Evolutionary conservation across 2,329 filamentous ascomycete species (phyloP), one percentile per base, ranked within the genome.

Genomic region (Neopestalotiopsis clavispora): DNA sequence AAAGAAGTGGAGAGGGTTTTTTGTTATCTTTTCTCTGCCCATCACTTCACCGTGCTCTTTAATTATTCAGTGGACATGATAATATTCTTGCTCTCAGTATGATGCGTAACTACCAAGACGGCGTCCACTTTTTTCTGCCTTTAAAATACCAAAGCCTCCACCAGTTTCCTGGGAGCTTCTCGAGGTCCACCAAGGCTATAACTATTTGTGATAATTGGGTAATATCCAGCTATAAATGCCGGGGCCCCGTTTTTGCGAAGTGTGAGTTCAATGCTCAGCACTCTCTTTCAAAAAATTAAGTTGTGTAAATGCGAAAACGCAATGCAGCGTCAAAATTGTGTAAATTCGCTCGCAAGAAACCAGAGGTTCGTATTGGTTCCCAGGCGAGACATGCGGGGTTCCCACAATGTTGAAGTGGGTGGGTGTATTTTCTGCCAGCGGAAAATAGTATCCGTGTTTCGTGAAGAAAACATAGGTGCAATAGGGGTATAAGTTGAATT

Each of bases 341-440:
- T 28, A 4, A 3, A 34, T 65, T 6, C 14, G 14, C 20, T 34
- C 62, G 23, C 23, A 30, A 10, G 23, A 38, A 9, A 61, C 49
- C 49, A 23, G 28, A 14, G 14, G 20, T 14, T 59, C 12, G n/a
- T 23, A 30, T 6, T 12, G 12, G 13, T 34, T 38, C 28, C 59
- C 59, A 61, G 30, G 9, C n/a, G 28, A 34, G 45, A 66, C 17
- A 13, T 42, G 34, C 23, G 13, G 20, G 20, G 6, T 38, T 28
- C 66, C 68, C 65, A 67, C 66, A 49, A 59, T 68, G 70, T 71
- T 71, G 68, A 71, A 69, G 65, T 70, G 69, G 67, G 67, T 45
- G 30, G 20, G 45, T 52, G 34, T 69, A 66, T 69, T 40, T 63
- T 65, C 68, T 68, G 64, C 64, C 70, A 68, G 68, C 63, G 60